Evolutionary conservation across 1,139 yeast species (phyloP), one percentile per base, ranked within the genome.

Genomic region (Pichia sp.): DNA sequence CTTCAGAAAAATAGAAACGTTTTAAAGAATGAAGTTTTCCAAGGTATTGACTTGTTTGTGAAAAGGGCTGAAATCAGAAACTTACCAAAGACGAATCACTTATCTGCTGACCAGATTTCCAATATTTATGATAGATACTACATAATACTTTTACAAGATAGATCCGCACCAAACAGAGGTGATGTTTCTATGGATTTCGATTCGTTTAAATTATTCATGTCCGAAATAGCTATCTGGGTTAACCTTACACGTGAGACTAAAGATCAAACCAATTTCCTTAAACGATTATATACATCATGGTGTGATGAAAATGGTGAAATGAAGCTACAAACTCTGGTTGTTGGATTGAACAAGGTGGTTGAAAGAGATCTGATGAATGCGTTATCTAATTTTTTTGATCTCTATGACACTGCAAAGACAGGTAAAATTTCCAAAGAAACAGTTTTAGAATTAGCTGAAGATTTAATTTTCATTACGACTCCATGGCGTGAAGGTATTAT

Each of bases 41-140:
- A 79, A 57, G 91, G 93, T 52, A 89, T 93, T 53, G 95, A 94
- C 55, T 74, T 83, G 0, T 93, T 93, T 69, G 96, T 94, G 37
- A 93, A 93, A 65, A 76, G 96, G 50, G 89, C 98, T 0, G 97
- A 93, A 64, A 66, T 93, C 34, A 76, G 99, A 55, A 90, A 88
- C 63, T 70, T 93, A 50, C 91, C 94, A 22, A 84, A 83, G 59
- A 78, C 89, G 0, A 73, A 72, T 20, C 79, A 86, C 58, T 69
- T 93, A 40, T 66, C 75, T 4, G 71, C 68, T 34, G 80, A 74
- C 1, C 79, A 87, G 34, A 58, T 89, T 31, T 80, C 90, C 5
- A 76, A 84, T 37, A 71, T 90, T 8, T 93, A 93, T 62, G 99
- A 93, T 62, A 72, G 96, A 40, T 93, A 83, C 64, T 90, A 90